Percentiles rank a stretch among this genome's conserved stretches.
Conservation (phyloP, 2,329 filamentous ascomycete species). For the Cladosporium cucumerinum region DNA sequence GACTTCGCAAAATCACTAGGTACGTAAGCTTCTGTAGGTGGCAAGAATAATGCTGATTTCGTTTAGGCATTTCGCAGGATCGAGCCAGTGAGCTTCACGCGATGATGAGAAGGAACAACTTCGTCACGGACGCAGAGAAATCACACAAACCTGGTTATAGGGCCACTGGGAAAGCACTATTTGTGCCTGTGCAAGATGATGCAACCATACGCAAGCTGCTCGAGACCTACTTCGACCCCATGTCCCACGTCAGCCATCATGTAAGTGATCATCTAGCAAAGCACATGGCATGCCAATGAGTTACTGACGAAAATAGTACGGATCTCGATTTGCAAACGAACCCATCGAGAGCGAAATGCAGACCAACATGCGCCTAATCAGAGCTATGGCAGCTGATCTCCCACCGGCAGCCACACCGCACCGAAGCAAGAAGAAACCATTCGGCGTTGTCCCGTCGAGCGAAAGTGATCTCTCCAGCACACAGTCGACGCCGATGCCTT, state of each 20-base stretch:
- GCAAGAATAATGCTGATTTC: neutral
- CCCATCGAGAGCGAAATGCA: conserved; percentile 25
- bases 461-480: neutral
- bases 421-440: neutral
- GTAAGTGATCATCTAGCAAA: neutral
- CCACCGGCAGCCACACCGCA: neutral
- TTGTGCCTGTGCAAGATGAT: conserved; percentile 23
- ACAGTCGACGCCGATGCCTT: neutral
- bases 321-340: conserved; percentile 41
- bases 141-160: conserved; percentile 22
- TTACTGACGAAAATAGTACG: conserved; percentile 35
- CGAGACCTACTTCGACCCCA: conserved; percentile 28
- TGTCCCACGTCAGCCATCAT: conserved; percentile 20
- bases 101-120: conserved; percentile 23
- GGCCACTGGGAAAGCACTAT: conserved; percentile 21
- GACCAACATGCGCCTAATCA: conserved; percentile 4
- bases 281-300: neutral
- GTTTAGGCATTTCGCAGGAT: conserved; percentile 19
- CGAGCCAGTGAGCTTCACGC: conserved; percentile 19
- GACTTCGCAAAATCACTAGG: conserved; percentile 17
- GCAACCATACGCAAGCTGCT: conserved; percentile 26
- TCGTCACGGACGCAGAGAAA: conserved; percentile 21
- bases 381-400: neutral
- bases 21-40: conserved; percentile 13
- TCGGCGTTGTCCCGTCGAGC: neutral